Conservation (phyloP, 345 rosid genomes). For the Corchorus olitorius region DNA sequence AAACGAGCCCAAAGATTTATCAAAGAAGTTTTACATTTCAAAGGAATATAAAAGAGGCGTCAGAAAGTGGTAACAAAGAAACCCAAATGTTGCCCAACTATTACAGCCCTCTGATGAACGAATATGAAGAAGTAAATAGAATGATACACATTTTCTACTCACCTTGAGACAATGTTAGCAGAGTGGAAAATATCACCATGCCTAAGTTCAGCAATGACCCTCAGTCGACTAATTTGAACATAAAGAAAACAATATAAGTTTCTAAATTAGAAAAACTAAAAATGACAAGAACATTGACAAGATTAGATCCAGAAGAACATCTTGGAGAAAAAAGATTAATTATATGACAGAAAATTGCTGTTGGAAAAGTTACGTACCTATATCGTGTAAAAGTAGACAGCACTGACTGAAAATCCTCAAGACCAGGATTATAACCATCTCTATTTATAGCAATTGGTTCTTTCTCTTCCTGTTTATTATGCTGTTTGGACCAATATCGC, state of each 20-base stretch:
- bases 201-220: constrained; percentile 59
- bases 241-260: constrained; percentile 7
- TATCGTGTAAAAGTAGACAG: constrained; percentile 48
- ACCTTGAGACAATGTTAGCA: constrained; percentile 60
- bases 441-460: constrained; percentile 30
- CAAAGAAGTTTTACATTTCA: neutral
- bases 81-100: neutral
- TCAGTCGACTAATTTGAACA: constrained; percentile 47
- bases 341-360: neutral
- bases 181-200: constrained; percentile 58
- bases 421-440: constrained; percentile 53
- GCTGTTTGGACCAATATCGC: constrained; percentile 30
- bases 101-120: neutral
- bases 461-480: constrained; percentile 36
- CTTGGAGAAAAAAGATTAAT: neutral
- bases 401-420: constrained; percentile 53
- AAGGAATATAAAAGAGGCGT: neutral
- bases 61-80: neutral
- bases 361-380: constrained; percentile 39
- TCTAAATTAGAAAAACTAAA: constrained; percentile 5
- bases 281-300: constrained; percentile 8
- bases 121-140: neutral
- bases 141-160: constrained; percentile 23
- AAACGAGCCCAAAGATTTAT: neutral
- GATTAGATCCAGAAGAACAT: neutral